These are phyloP conservation scores for Botrytis hyacinthi DNA, from an alignment of 2,329 filamentous ascomycete species.

Conservation along the genomic window DNA sequence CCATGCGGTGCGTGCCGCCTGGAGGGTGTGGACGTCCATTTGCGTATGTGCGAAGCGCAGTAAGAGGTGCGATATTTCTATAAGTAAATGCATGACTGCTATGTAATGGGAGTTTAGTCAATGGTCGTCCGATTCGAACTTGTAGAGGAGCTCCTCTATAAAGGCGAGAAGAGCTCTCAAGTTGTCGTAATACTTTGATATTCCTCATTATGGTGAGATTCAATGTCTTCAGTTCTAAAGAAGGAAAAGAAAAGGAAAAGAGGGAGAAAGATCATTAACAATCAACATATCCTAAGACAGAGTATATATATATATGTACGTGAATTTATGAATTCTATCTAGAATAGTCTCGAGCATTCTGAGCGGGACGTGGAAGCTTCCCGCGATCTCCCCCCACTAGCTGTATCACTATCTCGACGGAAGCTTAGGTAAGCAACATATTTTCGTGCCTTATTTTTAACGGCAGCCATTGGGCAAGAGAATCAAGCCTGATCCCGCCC, in stretches of 20 bases:
- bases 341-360: conserved; percentile 21
- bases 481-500: conserved; percentile 8
- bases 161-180: conserved; percentile 32
- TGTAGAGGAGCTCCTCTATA: conserved; percentile 28
- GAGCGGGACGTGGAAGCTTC: not conserved
- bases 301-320: not conserved
- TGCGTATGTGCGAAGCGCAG: conserved; percentile 54
- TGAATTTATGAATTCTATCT: not conserved
- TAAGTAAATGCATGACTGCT: conserved; percentile 25
- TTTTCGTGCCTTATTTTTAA: not conserved
- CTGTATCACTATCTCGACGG: too few relatives aligned
- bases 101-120: conserved; percentile 17
- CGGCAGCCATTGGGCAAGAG: not conserved
- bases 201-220: conserved; percentile 20
- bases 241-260: not conserved
- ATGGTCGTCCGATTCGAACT: conserved; percentile 21
- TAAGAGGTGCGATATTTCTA: conserved; percentile 42
- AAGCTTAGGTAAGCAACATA: not conserved
- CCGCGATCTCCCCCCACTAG: not conserved
- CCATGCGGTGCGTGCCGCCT: conserved; percentile 91
- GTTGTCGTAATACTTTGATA: conserved; percentile 32
- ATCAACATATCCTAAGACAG: not conserved
- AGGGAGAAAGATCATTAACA: not conserved
- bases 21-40: conserved; percentile 80
- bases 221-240: not conserved